Evolutionary conservation across 352 stramenopile species (phyloP).

Genomic region (Globisporangium alternatum): DNA sequence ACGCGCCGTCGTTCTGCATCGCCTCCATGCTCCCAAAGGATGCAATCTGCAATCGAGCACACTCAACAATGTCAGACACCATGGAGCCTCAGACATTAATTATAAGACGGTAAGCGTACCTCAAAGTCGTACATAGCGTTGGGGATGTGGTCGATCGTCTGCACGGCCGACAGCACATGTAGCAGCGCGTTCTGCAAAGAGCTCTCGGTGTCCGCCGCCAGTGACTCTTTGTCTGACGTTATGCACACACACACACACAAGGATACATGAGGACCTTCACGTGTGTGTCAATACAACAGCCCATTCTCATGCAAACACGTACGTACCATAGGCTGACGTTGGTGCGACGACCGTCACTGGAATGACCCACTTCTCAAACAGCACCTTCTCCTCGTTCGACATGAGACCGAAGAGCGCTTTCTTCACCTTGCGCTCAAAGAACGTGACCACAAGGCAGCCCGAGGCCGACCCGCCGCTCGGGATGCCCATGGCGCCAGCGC

Average conservation of each 20-base stretch:
- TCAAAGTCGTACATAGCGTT: slow-evolving; percentile 86
- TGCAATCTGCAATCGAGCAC: slow-evolving; percentile 25
- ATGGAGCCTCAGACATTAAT: not conserved
- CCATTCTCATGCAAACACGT: no score
- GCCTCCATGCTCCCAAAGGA: slow-evolving; percentile 49
- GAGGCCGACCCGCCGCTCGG: slow-evolving; percentile 13
- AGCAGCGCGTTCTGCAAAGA: slow-evolving; percentile 68
- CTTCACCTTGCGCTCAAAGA: slow-evolving; percentile 82
- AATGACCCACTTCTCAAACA: slow-evolving; percentile 85
- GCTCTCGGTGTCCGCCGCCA: slow-evolving; percentile 54
- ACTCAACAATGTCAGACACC: not conserved
- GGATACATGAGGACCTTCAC: no score
- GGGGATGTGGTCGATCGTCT: slow-evolving; percentile 78
- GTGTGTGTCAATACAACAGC: no score
- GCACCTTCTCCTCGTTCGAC: slow-evolving; percentile 81
- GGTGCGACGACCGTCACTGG: slow-evolving; percentile 55
- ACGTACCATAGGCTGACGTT: slow-evolving; percentile 38
- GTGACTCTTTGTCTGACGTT: slow-evolving; percentile 41
- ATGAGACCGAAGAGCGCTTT: slow-evolving; percentile 82
- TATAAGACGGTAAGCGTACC: slow-evolving; percentile 15
- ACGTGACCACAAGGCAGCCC: slow-evolving; percentile 64
- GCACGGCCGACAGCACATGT: slow-evolving; percentile 70
- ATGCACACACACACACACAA: not conserved
- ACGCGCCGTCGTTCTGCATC: slow-evolving; percentile 40
- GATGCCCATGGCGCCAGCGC: slow-evolving; percentile 8